These are phyloP conservation scores for Exobasidium rhododendri DNA, from an alignment of 1,284 basidiomycete genomes.

Conservation along the genomic window DNA sequence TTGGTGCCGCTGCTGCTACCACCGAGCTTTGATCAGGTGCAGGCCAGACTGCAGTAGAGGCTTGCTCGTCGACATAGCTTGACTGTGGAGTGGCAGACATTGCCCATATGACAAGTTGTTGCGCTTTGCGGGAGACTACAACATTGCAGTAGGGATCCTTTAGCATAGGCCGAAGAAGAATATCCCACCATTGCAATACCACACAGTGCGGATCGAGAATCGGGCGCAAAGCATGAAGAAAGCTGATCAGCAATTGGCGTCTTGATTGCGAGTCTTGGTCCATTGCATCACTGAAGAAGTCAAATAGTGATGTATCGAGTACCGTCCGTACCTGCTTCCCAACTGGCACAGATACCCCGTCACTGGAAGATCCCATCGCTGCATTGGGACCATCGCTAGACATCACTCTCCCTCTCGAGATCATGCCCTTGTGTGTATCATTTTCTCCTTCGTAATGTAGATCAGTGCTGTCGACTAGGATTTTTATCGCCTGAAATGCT, in stretches of 20 bases:
- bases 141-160: slow-evolving; percentile 28
- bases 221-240: slow-evolving; percentile 30
- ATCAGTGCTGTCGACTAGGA: slow-evolving; percentile 5
- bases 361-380: slow-evolving; percentile 8
- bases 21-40: background rate
- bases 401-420: background rate
- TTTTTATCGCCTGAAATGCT: slow-evolving; percentile 10
- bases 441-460: background rate
- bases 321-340: slow-evolving; percentile 28
- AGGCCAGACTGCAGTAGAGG: slow-evolving; percentile 31
- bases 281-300: slow-evolving; percentile 29
- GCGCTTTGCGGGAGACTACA: slow-evolving; percentile 30
- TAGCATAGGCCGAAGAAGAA: slow-evolving; percentile 42
- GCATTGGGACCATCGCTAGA: background rate
- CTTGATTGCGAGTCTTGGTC: slow-evolving; percentile 24
- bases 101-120: slow-evolving; percentile 36
- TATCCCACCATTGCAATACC: slow-evolving; percentile 48
- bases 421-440: background rate
- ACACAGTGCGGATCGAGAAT: slow-evolving; percentile 31
- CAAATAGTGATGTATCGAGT: slow-evolving; percentile 30
- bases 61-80: slow-evolving; percentile 40
- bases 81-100: slow-evolving; percentile 33
- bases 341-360: slow-evolving; percentile 16
- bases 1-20: background rate
- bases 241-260: slow-evolving; percentile 30